Base-by-base conservation (phyloP, 116 monocot species). In the Zostera marina region DNA sequence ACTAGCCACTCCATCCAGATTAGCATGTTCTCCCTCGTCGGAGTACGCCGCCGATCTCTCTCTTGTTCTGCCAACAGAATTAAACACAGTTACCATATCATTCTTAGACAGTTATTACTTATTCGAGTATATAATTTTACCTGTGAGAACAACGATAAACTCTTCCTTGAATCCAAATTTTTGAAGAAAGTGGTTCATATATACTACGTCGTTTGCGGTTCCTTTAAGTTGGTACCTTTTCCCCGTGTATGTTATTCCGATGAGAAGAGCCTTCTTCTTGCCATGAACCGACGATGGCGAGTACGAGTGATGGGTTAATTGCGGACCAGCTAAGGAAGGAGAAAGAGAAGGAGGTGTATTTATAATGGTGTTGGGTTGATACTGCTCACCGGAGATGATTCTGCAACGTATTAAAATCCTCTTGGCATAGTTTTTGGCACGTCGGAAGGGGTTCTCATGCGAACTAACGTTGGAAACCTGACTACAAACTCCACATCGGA, bases 1-100 rank as follows among this genome's bases (percentile, higher is more conserved):
- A 88, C 77, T 61, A 94, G 75, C 93, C 88, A 88, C 53, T 60
- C 70, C 79, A 94, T 79, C 45, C 88, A 88, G 1, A 58, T 60
- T 40, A 49, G 53, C 52, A 94, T 68, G 88, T 88, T 94, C 43
- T 42, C 54, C 66, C 72, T 74, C 42, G 88, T 94, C 9, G 93
- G 93, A 9, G 62, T 41, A 32, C 71, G 51, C 5, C 12, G 4
- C 2, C 73, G 75, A 41, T 94, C 75, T 0, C 53, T 52, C 44
- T 71, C 71, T 32, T 72, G 62, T 42, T 84, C 79, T 84, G 32
- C 32, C 32, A 32, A 32, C 32, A 32, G 2, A 32, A n/a, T n/a
- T n/a, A n/a, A n/a, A n/a, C n/a, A n/a, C n/a, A n/a, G n/a, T n/a
- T n/a, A n/a, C n/a, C n/a, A n/a, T n/a, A n/a, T n/a, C n/a, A n/a